Base-by-base conservation (phyloP, 306 rosid genomes). In the Styphnolobium japonicum region DNA sequence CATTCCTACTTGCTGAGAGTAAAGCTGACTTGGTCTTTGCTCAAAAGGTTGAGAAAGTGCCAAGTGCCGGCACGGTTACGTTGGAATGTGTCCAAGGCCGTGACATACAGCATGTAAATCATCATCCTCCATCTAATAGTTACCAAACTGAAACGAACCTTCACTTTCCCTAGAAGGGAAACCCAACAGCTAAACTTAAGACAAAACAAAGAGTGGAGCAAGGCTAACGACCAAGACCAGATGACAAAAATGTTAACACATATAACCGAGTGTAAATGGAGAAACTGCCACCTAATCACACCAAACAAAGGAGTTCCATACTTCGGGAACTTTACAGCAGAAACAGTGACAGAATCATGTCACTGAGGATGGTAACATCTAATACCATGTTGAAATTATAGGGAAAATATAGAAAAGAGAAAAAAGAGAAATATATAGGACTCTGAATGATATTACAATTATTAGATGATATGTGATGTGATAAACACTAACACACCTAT, bases 161-260 rank as follows among this genome's bases (percentile, higher is more conserved):
- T 92, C 94, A 71, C 94, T 94, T 83, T 94, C 94, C 80, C 97
- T 94, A 53, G 21, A 80, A 66, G 57, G 29, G 70, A 48, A 78
- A 80, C 16, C 68, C 33, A 73, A 25, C 77, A 80, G 21, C 29
- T 40, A 45, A 42, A 68, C 73, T 73, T 57, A 79, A 29, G 87
- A 75, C 4, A 57, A 48, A 53, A 27, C 60, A 64, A 23, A 27
- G 45, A 80, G 12, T 31, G 39, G 75, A 73, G n/a, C 48, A 56
- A 52, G 6, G 71, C n/a, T 29, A 25, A 72, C 11, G 25, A 76
- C 69, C 14, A 25, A 42, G 57, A 72, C 25, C 43, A 60, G 1
- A 58, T 48, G 45, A 25, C 61, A 76, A 16, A 52, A 48, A 45
- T 27, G 62, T 39, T 0, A 60, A 65, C 12, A 42, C 37, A 53